Percentiles rank a stretch among this genome's conserved stretches.
Evolutionary conservation across 2,329 filamentous ascomycete species (phyloP).

Genomic region (Cytospora piceae): DNA sequence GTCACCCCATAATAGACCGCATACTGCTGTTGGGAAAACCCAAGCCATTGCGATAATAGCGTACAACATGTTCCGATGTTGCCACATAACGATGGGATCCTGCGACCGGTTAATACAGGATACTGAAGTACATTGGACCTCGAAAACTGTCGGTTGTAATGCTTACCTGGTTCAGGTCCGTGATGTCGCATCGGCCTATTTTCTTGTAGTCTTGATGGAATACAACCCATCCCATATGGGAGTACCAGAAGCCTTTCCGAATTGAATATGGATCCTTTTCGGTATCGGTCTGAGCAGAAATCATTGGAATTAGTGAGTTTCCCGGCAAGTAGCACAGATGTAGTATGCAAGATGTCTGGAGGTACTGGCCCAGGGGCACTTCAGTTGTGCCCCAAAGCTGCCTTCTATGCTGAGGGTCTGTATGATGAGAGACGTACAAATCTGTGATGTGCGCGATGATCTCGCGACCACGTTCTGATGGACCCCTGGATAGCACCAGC

Average conservation of each 20-base stretch:
- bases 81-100: slow-evolving; percentile 82
- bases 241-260: slow-evolving; percentile 84
- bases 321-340: too few relatives aligned
- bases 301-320: too few relatives aligned
- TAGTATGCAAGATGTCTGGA: too few relatives aligned
- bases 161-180: slow-evolving; percentile 72
- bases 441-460: slow-evolving; percentile 85
- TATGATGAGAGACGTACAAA: too few relatives aligned
- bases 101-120: too few relatives aligned
- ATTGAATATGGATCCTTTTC: slow-evolving; percentile 92
- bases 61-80: slow-evolving; percentile 81
- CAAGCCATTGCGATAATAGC: slow-evolving; percentile 74
- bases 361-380: too few relatives aligned
- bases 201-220: slow-evolving; percentile 92
- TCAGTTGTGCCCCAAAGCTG: too few relatives aligned
- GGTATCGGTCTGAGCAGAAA: slow-evolving; percentile 74
- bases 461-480: slow-evolving; percentile 86
- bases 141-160: too few relatives aligned
- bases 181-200: slow-evolving; percentile 85
- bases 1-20: slow-evolving; percentile 80
- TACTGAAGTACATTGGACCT: too few relatives aligned
- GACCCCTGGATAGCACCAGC: slow-evolving; percentile 85
- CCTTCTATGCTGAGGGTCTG: too few relatives aligned
- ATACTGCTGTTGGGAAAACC: slow-evolving; percentile 73
- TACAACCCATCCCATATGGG: slow-evolving; percentile 87